Conservation (phyloP, 768 basidiomycete species). For the Lactarius hatsudake region DNA sequence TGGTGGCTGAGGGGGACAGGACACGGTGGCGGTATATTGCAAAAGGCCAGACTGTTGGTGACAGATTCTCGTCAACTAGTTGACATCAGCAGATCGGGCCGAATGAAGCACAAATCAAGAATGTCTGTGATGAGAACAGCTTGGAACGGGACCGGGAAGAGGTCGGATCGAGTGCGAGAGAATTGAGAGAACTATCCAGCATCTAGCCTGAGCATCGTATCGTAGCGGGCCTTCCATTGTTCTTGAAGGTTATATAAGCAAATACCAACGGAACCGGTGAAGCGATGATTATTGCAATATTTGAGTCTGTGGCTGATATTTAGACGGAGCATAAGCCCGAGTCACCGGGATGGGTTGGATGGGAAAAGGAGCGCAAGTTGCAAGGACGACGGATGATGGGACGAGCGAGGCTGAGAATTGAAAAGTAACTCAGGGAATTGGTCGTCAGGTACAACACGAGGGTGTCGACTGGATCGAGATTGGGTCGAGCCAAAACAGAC, state of each 20-base stretch:
- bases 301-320: too few species aligned
- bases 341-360: not conserved
- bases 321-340: not conserved
- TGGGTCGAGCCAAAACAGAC: not conserved
- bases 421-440: not conserved
- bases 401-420: too few species aligned
- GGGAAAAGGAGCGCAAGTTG: too few species aligned
- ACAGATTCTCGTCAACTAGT: not conserved
- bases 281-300: not conserved
- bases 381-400: not conserved
- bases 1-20: slow-evolving; percentile 3
- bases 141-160: not conserved
- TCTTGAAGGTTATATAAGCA: not conserved
- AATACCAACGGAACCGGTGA: not conserved
- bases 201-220: not conserved
- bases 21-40: not conserved
- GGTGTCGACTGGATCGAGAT: not conserved
- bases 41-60: not conserved
- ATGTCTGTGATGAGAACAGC: not conserved
- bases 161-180: not conserved
- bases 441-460: slow-evolving; percentile 2
- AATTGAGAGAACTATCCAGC: not conserved
- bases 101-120: not conserved
- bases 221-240: not conserved
- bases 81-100: not conserved